Base-by-base conservation (phyloP, 495 filamentous ascomycete species). In the Aspergillus coremiiformis region DNA sequence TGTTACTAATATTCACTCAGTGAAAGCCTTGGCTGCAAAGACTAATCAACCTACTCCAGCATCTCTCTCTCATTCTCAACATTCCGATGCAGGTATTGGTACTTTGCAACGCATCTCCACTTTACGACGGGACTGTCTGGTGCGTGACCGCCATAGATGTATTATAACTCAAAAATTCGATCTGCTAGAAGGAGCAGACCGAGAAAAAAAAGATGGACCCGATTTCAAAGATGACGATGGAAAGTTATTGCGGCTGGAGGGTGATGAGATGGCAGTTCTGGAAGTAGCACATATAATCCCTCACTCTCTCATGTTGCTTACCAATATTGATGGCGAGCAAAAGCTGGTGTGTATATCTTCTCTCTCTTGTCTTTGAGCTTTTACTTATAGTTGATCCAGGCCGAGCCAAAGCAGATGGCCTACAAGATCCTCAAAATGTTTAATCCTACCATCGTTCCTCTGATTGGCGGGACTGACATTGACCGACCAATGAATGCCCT, bases 201-300 rank as follows among this genome's bases (percentile, higher is more conserved):
- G 54, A 44, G 43, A 20, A 5, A 17, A 35, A 27, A 10, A 5
- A 8, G 47, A 51, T 47, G 33, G 41, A 47, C 0, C 3, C 10
- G 23, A 52, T n/a, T 1, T 43, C 0, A 51, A 35, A 43, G 54
- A 56, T 44, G 48, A 52, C 23, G 54, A 56, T 42, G 47, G 54
- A 15, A 44, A 55, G 0, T 26, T 35, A 10, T 39, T 56, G n/a
- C 12, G 42, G 9, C 35, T 24, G 10, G 54, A 56, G 21, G 5
- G 32, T 35, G 24, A 44, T 24, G 27, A 2, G 0, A 43, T 44
- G 27, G 17, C 22, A 3, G 42, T 24, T 32, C 26, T 56, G 12
- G 54, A 56, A 52, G 54, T 56, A 20, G 48, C 54, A 20, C 54
- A 56, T 32, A 56, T 51, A 2, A 43, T 56, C 12, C 54, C 54